Conservation (phyloP, 345 rosid genomes). For the Murraya koenigii region DNA sequence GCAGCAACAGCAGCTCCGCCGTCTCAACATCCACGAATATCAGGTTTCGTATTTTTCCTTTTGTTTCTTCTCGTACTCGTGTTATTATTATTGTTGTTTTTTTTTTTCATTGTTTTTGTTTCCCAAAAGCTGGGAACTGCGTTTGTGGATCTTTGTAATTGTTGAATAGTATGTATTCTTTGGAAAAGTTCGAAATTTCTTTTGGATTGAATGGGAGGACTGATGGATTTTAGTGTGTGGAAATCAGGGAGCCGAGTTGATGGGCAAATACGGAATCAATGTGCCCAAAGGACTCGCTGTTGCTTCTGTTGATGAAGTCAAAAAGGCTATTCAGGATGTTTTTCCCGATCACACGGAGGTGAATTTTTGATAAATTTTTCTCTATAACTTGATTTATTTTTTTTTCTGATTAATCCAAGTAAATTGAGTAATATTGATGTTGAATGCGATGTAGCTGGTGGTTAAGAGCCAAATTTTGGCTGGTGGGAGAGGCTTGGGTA, state of each 20-base stretch:
- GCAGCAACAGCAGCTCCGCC: constrained; percentile 97
- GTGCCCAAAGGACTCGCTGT: constrained; percentile 91
- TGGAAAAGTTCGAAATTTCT: background rate
- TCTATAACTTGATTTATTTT: background rate
- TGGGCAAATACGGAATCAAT: constrained; percentile 86
- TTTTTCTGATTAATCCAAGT: too few species aligned
- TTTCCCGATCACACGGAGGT: constrained; percentile 85
- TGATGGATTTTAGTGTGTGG: constrained; percentile 4
- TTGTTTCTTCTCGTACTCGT: background rate
- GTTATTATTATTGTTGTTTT: background rate
- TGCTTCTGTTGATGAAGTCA: constrained; percentile 62
- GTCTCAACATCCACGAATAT: constrained; percentile 95
- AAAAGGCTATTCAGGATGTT: constrained; percentile 49
- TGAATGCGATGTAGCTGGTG: constrained; percentile 59
- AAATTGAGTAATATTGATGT: background rate
- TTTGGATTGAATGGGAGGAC: background rate
- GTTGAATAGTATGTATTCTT: background rate
- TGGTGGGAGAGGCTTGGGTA: constrained; percentile 97
- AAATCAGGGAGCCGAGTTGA: constrained; percentile 85
- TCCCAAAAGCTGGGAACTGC: background rate
- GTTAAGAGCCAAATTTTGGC: constrained; percentile 99
- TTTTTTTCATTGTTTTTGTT: constrained; percentile 4
- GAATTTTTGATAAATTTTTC: background rate
- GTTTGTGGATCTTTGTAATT: constrained; percentile 5
- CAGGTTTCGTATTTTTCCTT: constrained; percentile 45